Conservation (phyloP, 73 alveolate genomes). For the Strombidium stylifer region DNA sequence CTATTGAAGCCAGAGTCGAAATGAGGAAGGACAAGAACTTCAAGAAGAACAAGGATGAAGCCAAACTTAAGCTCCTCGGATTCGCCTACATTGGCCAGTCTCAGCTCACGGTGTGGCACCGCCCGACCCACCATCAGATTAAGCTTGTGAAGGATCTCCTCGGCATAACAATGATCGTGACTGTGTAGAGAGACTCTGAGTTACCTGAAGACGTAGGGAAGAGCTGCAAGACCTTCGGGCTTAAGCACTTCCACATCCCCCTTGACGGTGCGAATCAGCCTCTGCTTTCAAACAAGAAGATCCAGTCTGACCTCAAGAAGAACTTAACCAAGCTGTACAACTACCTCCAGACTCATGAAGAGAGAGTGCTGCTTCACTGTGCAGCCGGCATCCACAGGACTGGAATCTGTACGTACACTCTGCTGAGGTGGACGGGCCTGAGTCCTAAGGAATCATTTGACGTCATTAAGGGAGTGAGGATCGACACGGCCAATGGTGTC, state of each 20-base stretch:
- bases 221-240: too few relatives aligned
- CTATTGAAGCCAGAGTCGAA: too few relatives aligned
- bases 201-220: too few relatives aligned
- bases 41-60: too few relatives aligned
- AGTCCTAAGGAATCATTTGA: conserved; percentile 36
- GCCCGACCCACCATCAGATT: too few relatives aligned
- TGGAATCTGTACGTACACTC: conserved; percentile 63
- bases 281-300: not conserved
- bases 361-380: conserved; percentile 63
- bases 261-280: not conserved
- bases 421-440: conserved; percentile 62
- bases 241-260: not conserved
- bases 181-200: too few relatives aligned
- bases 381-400: conserved; percentile 92
- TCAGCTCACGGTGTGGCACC: too few relatives aligned
- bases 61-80: too few relatives aligned
- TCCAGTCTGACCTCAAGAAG: not conserved
- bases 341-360: not conserved
- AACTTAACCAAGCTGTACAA: not conserved
- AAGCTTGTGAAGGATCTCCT: too few relatives aligned
- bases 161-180: too few relatives aligned
- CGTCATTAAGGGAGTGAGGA: conserved; percentile 30
- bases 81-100: too few relatives aligned
- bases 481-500: conserved; percentile 48
- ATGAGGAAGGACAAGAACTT: too few relatives aligned